These are phyloP conservation scores for Athelia sp. DNA, from an alignment of 1,284 basidiomycete species.

Conservation along the genomic window DNA sequence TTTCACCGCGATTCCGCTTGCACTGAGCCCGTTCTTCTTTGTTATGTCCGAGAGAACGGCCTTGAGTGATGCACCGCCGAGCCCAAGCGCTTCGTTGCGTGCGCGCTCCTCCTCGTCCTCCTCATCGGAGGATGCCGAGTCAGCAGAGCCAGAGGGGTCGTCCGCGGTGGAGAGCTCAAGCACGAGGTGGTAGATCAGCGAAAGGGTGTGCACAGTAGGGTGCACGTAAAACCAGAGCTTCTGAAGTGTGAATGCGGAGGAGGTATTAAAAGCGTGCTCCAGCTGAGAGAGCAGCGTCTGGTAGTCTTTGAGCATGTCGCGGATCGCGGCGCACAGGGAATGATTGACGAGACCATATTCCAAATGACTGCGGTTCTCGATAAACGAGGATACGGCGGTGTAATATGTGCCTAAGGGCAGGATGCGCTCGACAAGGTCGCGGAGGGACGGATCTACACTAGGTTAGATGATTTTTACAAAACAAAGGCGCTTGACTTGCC, in stretches of 20 bases:
- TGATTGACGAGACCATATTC: conserved; percentile 95
- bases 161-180: conserved; percentile 68
- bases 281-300: conserved; percentile 90
- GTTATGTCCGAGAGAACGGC: conserved; percentile 76
- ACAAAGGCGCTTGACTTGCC: too few species aligned
- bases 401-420: conserved; percentile 92
- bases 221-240: conserved; percentile 97
- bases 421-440: conserved; percentile 84
- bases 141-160: conserved; percentile 40
- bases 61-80: conserved; percentile 79
- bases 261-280: conserved; percentile 89
- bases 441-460: conserved; percentile 87
- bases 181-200: conserved; percentile 75
- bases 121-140: conserved; percentile 62
- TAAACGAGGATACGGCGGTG: conserved; percentile 86
- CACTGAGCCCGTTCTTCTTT: conserved; percentile 49
- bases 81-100: conserved; percentile 76
- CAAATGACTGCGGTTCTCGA: conserved; percentile 79
- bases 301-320: conserved; percentile 95
- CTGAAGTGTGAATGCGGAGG: conserved; percentile 88
- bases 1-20: conserved; percentile 61
- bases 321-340: conserved; percentile 88
- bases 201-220: conserved; percentile 89
- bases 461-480: too few species aligned
- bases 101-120: conserved; percentile 70